Conservation (phyloP, 192 early-diverging fungal genomes). For the Tieghemiomyces parasiticus region DNA sequence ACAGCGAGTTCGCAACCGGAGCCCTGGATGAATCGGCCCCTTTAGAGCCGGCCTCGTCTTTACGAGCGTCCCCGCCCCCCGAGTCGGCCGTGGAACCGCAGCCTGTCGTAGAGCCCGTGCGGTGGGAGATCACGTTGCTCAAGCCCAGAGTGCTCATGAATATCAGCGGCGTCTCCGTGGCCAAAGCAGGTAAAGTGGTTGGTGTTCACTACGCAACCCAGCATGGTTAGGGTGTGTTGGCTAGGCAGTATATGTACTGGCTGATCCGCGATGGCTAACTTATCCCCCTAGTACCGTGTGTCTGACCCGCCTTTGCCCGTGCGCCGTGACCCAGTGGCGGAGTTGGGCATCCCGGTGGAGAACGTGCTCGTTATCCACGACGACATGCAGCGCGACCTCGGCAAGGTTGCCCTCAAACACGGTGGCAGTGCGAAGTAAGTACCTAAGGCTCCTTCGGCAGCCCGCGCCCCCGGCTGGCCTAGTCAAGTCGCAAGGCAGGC, state of each 20-base stretch:
- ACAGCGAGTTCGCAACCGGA: too few species aligned
- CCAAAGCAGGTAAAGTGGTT: slow-evolving; percentile 35
- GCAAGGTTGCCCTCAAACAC: slow-evolving; percentile 38
- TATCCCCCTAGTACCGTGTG: too few species aligned
- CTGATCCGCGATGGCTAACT: not conserved
- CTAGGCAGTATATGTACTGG: not conserved
- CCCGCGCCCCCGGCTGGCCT: not conserved
- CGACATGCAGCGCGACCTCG: slow-evolving; percentile 52
- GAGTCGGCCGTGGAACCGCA: too few species aligned
- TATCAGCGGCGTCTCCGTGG: slow-evolving; percentile 40
- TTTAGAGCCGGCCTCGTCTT: too few species aligned
- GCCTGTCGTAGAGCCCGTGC: too few species aligned
- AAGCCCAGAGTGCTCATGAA: slow-evolving; percentile 58
- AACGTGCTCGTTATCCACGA: slow-evolving; percentile 54
- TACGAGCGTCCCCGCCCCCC: too few species aligned
- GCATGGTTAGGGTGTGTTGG: not conserved
- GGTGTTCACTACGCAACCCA: not conserved
- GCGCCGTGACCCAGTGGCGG: slow-evolving; percentile 18
- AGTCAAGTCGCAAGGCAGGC: too few species aligned
- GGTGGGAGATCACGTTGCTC: slow-evolving; percentile 33
- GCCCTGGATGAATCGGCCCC: too few species aligned
- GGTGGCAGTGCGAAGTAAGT: slow-evolving; percentile 43
- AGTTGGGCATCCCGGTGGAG: slow-evolving; percentile 22
- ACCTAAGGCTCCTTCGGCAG: not conserved
- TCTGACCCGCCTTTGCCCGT: too few species aligned